Evolutionary conservation across 2,329 filamentous ascomycete genomes (phyloP), one percentile per base, ranked within the genome.

Genomic region (Neurospora sp.): DNA sequence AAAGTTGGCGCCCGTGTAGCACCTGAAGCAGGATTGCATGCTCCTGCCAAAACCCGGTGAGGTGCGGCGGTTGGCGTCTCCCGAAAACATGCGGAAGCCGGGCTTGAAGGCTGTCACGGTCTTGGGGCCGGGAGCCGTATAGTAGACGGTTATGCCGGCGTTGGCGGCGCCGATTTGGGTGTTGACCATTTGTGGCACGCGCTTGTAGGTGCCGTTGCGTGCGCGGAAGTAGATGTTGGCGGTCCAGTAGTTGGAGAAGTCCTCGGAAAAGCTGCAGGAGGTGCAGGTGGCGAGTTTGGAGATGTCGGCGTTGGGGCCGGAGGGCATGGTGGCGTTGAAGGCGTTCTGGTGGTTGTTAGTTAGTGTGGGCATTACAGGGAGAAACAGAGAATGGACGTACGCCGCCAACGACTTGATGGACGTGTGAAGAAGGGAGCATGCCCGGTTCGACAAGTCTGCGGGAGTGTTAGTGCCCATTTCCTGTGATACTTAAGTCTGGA

Each of bases 11-110:
- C 71, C 73, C 70, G 73, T 74, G 41, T 73, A 73, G 73, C 70
- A 74, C 72, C 74, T 72, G 33, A 71, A 70, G n/a, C 71, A 68
- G 1, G 69, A 68, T 15, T 73, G 73, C 8, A 73, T 73, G 67
- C 70, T 70, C 66, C 28, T 68, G 38, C 70, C 46, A 1, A 15
- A 57, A 1, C 46, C 46, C 0, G 46, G 43, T 0, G 70, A 70
- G n/a, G 69, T 73, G 15, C 66, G 66, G 71, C 74, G 74, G 69
- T 38, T 65, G 17, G 74, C 69, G 66, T 75, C 73, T 10, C 74
- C 74, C 10, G 73, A 72, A 3, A 75, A 73, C 74, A 75, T 75
- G 71, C 74, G 74, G 74, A 75, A 75, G 28, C 74, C 71, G 3
- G 71, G 71, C 40, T 68, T 69, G 65, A 72, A 72, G 17, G 71